These are phyloP conservation scores for Aspergillus fructus DNA, from an alignment of 2,329 filamentous ascomycete species.

Conservation along the genomic window DNA sequence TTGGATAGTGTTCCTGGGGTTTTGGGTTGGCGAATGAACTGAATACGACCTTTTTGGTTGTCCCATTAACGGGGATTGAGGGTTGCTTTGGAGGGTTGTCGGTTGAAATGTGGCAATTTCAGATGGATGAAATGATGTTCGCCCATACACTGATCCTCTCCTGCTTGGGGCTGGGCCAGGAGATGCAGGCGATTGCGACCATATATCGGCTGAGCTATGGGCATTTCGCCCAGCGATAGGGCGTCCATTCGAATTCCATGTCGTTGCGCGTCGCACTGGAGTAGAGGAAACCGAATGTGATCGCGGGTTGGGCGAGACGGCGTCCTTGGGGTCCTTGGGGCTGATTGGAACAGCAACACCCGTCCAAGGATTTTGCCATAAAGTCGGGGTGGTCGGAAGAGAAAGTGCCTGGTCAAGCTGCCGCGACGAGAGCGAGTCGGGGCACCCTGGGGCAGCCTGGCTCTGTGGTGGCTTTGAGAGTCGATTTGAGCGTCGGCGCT, in stretches of 20 bases:
- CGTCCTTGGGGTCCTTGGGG: conserved; percentile 2
- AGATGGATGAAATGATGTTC: conserved; percentile 19
- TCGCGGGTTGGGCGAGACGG: conserved; percentile 10
- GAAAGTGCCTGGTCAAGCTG: conserved; percentile 11
- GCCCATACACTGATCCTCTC: conserved; percentile 17
- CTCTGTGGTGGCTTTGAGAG: conserved; percentile 39
- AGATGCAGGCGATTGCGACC: conserved; percentile 8
- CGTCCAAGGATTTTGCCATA: conserved; percentile 39
- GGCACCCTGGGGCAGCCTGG: conserved; percentile 15
- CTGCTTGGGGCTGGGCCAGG: conserved; percentile 4
- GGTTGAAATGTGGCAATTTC: conserved; percentile 25
- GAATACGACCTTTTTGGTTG: conserved; percentile 31
- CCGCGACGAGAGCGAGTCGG: conserved; percentile 15
- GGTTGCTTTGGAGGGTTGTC: conserved; percentile 14
- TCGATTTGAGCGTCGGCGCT: conserved; percentile 35
- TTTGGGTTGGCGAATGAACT: conserved; percentile 26
- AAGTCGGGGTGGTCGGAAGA: conserved; percentile 14
- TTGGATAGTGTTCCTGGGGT: conserved; percentile 25
- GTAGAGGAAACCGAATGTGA: conserved; percentile 25
- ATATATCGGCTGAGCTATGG: conserved; percentile 11
- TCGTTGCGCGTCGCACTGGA: conserved; percentile 14
- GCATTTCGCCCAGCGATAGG: conserved; percentile 4
- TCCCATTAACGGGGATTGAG: conserved; percentile 15
- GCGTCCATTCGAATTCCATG: conserved; percentile 6
- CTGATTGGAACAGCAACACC: conserved; percentile 23